Conservation (phyloP, 352 stramenopile species). For the Globisporangium recalcitrans region DNA sequence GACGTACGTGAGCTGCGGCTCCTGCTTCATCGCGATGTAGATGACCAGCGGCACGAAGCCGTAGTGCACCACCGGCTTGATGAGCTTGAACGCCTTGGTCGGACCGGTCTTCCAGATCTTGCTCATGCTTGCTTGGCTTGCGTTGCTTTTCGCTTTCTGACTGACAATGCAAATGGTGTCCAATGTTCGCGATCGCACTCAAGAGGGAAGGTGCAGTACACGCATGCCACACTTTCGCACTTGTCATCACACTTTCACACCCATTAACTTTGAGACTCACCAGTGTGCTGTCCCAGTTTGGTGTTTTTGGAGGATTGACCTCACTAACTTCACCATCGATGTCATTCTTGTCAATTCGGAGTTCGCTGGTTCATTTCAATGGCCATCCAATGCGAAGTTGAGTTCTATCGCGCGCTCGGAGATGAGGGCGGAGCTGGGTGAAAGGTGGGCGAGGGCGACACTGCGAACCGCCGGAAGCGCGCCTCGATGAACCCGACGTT, state of each 20-base stretch:
- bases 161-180: not conserved
- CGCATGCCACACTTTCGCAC: no score
- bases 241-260: no score
- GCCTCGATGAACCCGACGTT: conserved; percentile 55
- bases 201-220: not conserved
- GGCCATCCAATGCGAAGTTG: no score
- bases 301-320: no score
- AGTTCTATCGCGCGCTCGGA: not conserved
- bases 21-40: conserved; percentile 76
- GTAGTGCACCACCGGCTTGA: conserved; percentile 83
- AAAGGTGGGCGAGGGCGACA: conserved; percentile 21
- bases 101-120: conserved; percentile 78
- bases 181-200: not conserved
- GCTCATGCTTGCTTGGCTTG: conserved; percentile 30
- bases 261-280: no score
- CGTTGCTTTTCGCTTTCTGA: conserved; percentile 5
- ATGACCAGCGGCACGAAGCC: conserved; percentile 79
- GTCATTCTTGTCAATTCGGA: no score
- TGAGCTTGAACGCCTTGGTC: conserved; percentile 69
- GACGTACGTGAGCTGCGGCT: conserved; percentile 67
- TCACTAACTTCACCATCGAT: no score
- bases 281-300: no score
- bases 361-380: no score
- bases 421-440: not conserved
- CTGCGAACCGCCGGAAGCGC: conserved; percentile 57